A percentile compares a stretch with the other conserved stretches of the same genome.
These are phyloP conservation scores for Immersiporthe knoxdaviesiana DNA, from an alignment of 2,329 filamentous ascomycete genomes.

Conservation along the genomic window DNA sequence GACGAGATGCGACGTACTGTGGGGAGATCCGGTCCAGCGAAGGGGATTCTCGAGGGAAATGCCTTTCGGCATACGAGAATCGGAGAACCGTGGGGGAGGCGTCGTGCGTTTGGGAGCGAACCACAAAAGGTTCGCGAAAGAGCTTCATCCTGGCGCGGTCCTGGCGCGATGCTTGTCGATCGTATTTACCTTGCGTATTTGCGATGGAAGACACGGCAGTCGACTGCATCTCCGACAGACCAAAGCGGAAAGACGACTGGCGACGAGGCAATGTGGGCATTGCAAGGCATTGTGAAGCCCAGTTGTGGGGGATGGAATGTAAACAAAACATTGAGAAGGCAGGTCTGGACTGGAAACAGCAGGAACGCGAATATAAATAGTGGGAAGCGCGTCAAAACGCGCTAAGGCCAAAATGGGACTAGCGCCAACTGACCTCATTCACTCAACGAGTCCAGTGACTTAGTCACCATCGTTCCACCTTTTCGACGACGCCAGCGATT, in stretches of 20 bases:
- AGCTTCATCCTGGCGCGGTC: conserved; percentile 41
- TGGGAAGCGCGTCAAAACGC: conserved; percentile 23
- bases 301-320: conserved; percentile 21
- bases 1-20: conserved; percentile 62
- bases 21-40: conserved; percentile 42
- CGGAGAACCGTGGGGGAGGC: conserved; percentile 82
- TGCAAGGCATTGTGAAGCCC: conserved; percentile 35
- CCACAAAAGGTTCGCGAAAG: conserved; percentile 47
- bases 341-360: background rate
- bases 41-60: conserved; percentile 56
- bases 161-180: conserved; percentile 22
- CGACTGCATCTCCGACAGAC: conserved; percentile 37
- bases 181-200: conserved; percentile 39
- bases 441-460: conserved; percentile 1
- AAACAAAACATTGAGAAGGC: conserved; percentile 9
- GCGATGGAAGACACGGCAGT: conserved; percentile 36
- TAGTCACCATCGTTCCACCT: conserved; percentile 11
- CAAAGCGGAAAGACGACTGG: conserved; percentile 32
- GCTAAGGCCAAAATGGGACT: conserved; percentile 8
- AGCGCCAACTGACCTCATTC: background rate
- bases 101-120: conserved; percentile 62
- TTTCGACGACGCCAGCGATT: conserved; percentile 1
- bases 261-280: conserved; percentile 27
- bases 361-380: conserved; percentile 1
- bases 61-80: conserved; percentile 70